Base-by-base conservation (phyloP, 768 basidiomycete genomes). In the Udeniomyces megalosporus region DNA sequence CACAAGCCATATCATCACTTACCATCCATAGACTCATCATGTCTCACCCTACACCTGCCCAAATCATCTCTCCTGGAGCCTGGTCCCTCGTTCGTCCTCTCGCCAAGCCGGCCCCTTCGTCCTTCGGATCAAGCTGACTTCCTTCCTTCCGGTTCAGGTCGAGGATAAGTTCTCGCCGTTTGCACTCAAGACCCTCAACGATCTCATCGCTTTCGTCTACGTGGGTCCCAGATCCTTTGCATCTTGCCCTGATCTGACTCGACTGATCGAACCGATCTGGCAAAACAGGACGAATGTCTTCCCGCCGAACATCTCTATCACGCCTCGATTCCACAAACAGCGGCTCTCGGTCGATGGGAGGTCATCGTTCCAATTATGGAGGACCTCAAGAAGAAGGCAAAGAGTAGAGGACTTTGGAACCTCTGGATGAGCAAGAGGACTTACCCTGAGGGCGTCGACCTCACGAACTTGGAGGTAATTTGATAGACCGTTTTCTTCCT, bases 351-450 rank as follows among this genome's bases (percentile, higher is more conserved):
- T 68, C 82, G 88, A 56, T 97, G 93, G 93, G 80, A 85, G 75
- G 84, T 84, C 10, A 77, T 88, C 67, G 81, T 90, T 31, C 84
- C 85, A 1, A 74, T 95, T 66, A 76, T 93, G 60, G 84, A 81
- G 67, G 84, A 86, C 60, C 80, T 99, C 67, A 95, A 97, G 76
- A 78, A 70, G 65, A 88, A 86, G 73, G 95, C 93, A 0, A 87
- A 84, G 76, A 80, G 81, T 70, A 80, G 83, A 29, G 95, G 95
- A 2, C 78, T 99, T 44, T 99, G 95, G 95, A 97, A 97, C 71
- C 78, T 99, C 42, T 97, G 96, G 78, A 78, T 97, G 66, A 90
- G 87, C 80, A 89, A 90, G 75, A 35, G 22, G 26, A 44, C 22
- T 22, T 55, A 55, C 20, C 78, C 86, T 67, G 80, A 82, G 69